Base-by-base conservation (phyloP, 768 basidiomycete genomes). In the Boletellus sp. region DNA sequence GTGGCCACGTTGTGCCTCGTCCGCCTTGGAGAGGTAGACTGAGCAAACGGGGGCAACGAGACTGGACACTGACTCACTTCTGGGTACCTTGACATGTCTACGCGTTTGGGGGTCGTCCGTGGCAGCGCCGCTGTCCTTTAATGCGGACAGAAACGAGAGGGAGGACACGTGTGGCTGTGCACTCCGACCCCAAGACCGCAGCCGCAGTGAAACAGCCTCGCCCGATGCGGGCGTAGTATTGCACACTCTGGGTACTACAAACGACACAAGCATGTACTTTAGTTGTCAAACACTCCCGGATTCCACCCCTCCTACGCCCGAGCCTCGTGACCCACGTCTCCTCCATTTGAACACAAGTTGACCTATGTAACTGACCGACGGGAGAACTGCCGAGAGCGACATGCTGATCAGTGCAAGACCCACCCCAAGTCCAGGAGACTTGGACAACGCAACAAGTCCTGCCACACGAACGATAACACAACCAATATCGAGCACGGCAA, bases 1-100 rank as follows among this genome's bases (percentile, higher is more conserved):
- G 48, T 77, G 78, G 24, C 78, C 67, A 16, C 70, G 75, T 55
- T 84, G 84, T 13, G 74, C 79, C 65, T 87, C 83, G 64, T 87
- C 83, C 4, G 80, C 76, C 81, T 86, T 47, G 33, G 32, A n/a
- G 19, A 45, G 22, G 52, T 28, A 34, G 15, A 33, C 53, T 56
- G 47, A 48, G 17, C 16, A 16, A 33, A 36, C 37, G 40, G 15
- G 19, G 19, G 3, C 32, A 4, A n/a, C 20, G 3, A 44, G 42
- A 6, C 11, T n/a, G 16, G 5, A 26, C 10, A 13, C 50, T 38
- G 16, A 64, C 70, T 56, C 50, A 71, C 75, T 56, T 75, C 72
- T 42, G 63, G 68, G 42, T 74, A 74, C 28, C 64, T 66, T 17
- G 74, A 75, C 75, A 77, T 76, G 47, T 40, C 50, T 50, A 32